These are phyloP conservation scores for Cryptosporidium muris DNA, from an alignment of 169 alveolate genomes.

Conservation along the genomic window DNA sequence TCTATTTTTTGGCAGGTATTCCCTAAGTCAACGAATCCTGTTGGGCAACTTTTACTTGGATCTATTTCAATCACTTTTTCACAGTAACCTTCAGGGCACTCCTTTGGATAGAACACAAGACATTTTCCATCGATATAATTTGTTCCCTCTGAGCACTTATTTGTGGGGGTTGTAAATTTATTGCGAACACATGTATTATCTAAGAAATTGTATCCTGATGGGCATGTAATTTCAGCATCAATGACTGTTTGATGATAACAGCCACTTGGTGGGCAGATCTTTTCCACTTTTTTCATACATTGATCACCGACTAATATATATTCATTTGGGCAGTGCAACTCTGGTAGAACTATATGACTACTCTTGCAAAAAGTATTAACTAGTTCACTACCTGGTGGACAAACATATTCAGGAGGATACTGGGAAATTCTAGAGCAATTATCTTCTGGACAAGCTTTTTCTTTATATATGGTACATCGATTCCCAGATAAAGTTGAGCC, in stretches of 20 bases:
- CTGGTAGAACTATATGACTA: constrained; percentile 27
- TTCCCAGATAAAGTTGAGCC: constrained; percentile 19
- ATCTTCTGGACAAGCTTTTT: constrained; percentile 16
- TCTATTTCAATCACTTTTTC: constrained; percentile 18
- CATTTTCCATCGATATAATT: constrained; percentile 47
- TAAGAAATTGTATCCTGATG: constrained; percentile 15
- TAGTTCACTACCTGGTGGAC: constrained; percentile 50
- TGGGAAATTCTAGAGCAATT: constrained; percentile 14
- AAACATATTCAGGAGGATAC: constrained; percentile 5
- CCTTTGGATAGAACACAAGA: constrained; percentile 9
- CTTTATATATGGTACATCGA: constrained; percentile 10
- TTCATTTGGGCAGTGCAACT: constrained; percentile 46
- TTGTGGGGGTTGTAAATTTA: not conserved
- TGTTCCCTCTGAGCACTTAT: constrained; percentile 10
- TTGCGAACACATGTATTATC: constrained; percentile 26
- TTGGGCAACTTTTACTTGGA: constrained; percentile 28
- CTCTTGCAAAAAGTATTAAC: constrained; percentile 7
- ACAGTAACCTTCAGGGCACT: constrained; percentile 35
- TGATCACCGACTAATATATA: constrained; percentile 31
- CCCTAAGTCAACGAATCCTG: constrained; percentile 52
- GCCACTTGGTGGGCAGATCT: constrained; percentile 4
- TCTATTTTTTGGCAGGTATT: constrained; percentile 25
- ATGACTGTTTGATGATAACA: constrained; percentile 7
- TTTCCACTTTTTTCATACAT: constrained; percentile 28
- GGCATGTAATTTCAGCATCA: constrained; percentile 43